Percentiles rank a stretch among this genome's conserved stretches.
phyloP scores from a whole-genome alignment of 352 stramenopile species.

The Blastocystis sp. region DNA sequence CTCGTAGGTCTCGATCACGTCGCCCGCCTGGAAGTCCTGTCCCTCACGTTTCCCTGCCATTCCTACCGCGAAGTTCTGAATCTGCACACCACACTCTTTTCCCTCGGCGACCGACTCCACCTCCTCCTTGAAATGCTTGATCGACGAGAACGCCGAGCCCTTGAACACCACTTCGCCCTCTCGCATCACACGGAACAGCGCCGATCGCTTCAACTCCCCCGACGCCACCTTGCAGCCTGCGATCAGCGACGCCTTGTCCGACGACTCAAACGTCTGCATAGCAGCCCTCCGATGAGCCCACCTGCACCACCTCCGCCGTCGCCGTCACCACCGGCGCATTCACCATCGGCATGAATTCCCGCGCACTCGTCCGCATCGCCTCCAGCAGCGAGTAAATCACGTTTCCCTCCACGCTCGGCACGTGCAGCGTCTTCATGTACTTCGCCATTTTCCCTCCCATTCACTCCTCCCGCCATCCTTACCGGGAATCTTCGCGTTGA shows the following conservation, averaged over 20 bases:
- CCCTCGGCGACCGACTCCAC: constrained; percentile 78
- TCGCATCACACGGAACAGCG: constrained; percentile 12
- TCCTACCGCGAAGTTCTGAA: constrained; percentile 68
- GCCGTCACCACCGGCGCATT: constrained; percentile 60
- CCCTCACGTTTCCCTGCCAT: constrained; percentile 3
- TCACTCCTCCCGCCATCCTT: constrained; percentile 63
- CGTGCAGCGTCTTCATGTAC: background rate
- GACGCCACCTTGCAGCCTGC: constrained; percentile 2
- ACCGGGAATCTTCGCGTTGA: constrained; percentile 72
- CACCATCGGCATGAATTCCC: constrained; percentile 71
- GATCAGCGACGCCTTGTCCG: constrained; percentile 16
- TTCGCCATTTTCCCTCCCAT: constrained; percentile 6
- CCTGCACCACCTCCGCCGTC: background rate
- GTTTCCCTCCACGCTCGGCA: background rate
- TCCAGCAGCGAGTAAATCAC: constrained; percentile 55
- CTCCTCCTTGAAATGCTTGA: constrained; percentile 80
- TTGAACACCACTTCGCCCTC: constrained; percentile 24
- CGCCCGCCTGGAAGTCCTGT: constrained; percentile 79
- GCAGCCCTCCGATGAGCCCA: background rate
- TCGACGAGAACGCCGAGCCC: constrained; percentile 40
- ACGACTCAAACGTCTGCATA: background rate
- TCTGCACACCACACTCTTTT: constrained; percentile 90
- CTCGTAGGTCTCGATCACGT: constrained; percentile 81
- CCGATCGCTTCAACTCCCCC: background rate
- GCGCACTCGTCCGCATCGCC: constrained; percentile 70